Evolutionary conservation across 176 grass and related monocot genomes (phyloP).

Genomic region (Urochloa ruziziensis): DNA sequence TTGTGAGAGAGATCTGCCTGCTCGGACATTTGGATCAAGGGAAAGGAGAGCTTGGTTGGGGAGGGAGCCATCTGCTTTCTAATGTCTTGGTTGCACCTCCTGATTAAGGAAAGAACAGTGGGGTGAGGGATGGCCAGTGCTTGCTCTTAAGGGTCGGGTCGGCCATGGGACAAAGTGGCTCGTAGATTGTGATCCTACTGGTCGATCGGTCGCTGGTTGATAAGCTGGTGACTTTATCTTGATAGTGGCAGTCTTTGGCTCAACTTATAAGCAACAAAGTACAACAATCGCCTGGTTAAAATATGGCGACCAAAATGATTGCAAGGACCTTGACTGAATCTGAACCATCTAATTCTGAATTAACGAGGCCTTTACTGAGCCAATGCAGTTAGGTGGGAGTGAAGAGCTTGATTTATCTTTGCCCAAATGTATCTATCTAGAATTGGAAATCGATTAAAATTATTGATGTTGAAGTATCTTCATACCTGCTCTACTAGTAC

Average conservation of each 20-base stretch:
- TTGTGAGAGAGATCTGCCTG: background rate
- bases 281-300: background rate
- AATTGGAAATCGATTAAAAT: too few relatives aligned
- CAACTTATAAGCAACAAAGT: background rate
- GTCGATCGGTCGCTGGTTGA: slow-evolving; percentile 14
- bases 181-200: background rate
- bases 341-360: background rate
- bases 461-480: background rate
- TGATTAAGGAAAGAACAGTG: slow-evolving; percentile 60
- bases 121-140: background rate
- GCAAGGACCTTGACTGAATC: background rate
- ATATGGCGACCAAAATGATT: background rate
- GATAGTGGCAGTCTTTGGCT: slow-evolving; percentile 16
- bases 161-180: slow-evolving; percentile 24
- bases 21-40: background rate
- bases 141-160: background rate
- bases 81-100: slow-evolving; percentile 25
- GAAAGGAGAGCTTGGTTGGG: background rate
- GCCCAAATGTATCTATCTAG: too few relatives aligned
- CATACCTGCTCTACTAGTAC: background rate
- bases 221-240: slow-evolving; percentile 17
- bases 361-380: background rate
- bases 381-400: background rate
- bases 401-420: background rate
- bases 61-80: background rate